Evolutionary conservation across 192 early-diverging fungal species (phyloP).

Genomic region (Dissophora ornata): DNA sequence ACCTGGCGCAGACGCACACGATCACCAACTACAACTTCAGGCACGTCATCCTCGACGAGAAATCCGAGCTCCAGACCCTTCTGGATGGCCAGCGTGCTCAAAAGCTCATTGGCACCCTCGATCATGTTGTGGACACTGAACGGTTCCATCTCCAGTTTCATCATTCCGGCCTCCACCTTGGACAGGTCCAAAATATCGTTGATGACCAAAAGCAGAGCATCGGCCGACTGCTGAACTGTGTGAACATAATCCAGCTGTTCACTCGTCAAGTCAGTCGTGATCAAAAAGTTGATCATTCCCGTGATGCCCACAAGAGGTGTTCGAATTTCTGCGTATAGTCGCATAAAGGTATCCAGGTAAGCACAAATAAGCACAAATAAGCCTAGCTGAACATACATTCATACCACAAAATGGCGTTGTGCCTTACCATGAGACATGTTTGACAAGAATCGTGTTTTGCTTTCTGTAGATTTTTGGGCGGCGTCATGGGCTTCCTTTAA

Average conservation of each 20-base stretch:
- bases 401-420: no score
- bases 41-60: conserved; percentile 77
- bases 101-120: conserved; percentile 77
- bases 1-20: conserved; percentile 81
- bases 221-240: conserved; percentile 80
- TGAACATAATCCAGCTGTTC: conserved; percentile 84
- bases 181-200: conserved; percentile 88
- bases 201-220: conserved; percentile 81
- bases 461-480: conserved; percentile 69
- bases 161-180: conserved; percentile 87
- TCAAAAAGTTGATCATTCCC: conserved; percentile 77
- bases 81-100: conserved; percentile 76
- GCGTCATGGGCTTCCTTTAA: conserved; percentile 69
- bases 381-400: no score
- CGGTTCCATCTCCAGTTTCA: conserved; percentile 80
- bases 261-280: conserved; percentile 79
- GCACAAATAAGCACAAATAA: neutral
- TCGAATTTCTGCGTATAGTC: conserved; percentile 76
- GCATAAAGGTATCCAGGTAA: no score
- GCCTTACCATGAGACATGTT: conserved; percentile 71
- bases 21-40: conserved; percentile 77
- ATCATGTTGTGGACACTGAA: conserved; percentile 71
- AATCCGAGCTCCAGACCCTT: conserved; percentile 76
- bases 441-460: conserved; percentile 69
- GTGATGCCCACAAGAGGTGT: conserved; percentile 87